A percentile compares a stretch with the other conserved stretches of the same genome.
These are phyloP conservation scores for Colletotrichum phormii DNA, from an alignment of 2,329 filamentous ascomycete genomes.

Conservation along the genomic window DNA sequence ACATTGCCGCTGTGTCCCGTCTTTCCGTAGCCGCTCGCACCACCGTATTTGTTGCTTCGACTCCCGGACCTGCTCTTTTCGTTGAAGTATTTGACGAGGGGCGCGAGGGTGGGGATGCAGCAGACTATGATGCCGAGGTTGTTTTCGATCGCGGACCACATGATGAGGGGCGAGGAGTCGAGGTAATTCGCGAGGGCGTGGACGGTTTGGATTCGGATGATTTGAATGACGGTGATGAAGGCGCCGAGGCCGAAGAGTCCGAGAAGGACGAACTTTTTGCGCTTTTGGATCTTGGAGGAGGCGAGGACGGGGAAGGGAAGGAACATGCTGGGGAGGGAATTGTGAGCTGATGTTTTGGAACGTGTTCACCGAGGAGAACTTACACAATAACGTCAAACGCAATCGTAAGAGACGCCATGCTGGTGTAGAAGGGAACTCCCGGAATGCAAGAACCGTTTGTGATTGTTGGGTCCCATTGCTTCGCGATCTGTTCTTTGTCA, in stretches of 20 bases:
- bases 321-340: conserved; percentile 46
- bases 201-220: conserved; percentile 62
- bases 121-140: conserved; percentile 58
- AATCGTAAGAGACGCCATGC: conserved; percentile 54
- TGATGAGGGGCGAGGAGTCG: conserved; percentile 55
- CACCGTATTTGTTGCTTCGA: conserved; percentile 37
- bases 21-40: conserved; percentile 35
- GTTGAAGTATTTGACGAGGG: conserved; percentile 52
- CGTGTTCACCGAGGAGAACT: conserved; percentile 26
- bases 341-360: not conserved
- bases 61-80: conserved; percentile 41
- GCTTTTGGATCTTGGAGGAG: conserved; percentile 49
- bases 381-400: conserved; percentile 55
- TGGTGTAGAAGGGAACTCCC: conserved; percentile 56
- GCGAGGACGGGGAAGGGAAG: conserved; percentile 55
- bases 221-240: conserved; percentile 63
- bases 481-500: conserved; percentile 40
- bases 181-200: conserved; percentile 55
- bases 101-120: conserved; percentile 56
- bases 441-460: conserved; percentile 51
- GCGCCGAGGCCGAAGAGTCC: conserved; percentile 60
- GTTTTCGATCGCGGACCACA: conserved; percentile 59
- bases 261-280: conserved; percentile 56
- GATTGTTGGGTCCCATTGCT: conserved; percentile 55
- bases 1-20: not conserved